phyloP scores from a whole-genome alignment of 495 filamentous ascomycete genomes.

The Aspergillus bridgeri region DNA sequence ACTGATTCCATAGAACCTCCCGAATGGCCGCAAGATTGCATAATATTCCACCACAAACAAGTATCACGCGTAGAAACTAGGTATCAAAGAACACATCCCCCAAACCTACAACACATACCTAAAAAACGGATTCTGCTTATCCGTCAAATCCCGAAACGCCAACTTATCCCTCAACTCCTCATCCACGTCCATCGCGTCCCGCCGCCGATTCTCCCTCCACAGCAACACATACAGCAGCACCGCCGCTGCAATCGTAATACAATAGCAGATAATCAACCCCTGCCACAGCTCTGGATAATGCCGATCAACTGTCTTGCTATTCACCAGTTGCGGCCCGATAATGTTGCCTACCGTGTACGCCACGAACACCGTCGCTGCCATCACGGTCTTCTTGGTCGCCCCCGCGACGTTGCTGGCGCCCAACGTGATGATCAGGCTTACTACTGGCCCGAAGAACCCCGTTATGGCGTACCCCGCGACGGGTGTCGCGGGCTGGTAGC shows the following conservation, averaged over 20 bases:
- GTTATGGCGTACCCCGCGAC: conserved; percentile 67
- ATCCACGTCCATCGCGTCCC: conserved; percentile 46
- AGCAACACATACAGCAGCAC: conserved; percentile 55
- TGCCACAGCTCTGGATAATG: conserved; percentile 72
- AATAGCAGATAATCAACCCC: conserved; percentile 70
- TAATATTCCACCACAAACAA: no score
- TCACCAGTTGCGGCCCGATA: conserved; percentile 67
- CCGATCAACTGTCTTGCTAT: conserved; percentile 52
- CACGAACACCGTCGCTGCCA: conserved; percentile 68
- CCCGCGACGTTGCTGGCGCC: conserved; percentile 74
- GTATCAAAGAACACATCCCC: no score
- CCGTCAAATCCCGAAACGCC: conserved; percentile 71
- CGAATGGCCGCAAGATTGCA: no score
- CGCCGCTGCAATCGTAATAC: conserved; percentile 59
- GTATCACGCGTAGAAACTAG: no score
- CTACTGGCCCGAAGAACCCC: conserved; percentile 66
- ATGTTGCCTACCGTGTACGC: conserved; percentile 74
- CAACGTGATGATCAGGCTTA: conserved; percentile 61
- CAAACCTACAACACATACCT: conserved; percentile 57
- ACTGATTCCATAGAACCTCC: no score
- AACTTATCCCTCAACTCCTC: conserved; percentile 60
- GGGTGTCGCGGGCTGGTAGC: conserved; percentile 56
- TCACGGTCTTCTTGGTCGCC: conserved; percentile 73
- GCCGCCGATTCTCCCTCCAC: conserved; percentile 52
- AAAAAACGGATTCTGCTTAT: conserved; percentile 73